phyloP scores from a whole-genome alignment of 192 early-diverging fungal genomes.

The Ambispora gerdemannii region DNA sequence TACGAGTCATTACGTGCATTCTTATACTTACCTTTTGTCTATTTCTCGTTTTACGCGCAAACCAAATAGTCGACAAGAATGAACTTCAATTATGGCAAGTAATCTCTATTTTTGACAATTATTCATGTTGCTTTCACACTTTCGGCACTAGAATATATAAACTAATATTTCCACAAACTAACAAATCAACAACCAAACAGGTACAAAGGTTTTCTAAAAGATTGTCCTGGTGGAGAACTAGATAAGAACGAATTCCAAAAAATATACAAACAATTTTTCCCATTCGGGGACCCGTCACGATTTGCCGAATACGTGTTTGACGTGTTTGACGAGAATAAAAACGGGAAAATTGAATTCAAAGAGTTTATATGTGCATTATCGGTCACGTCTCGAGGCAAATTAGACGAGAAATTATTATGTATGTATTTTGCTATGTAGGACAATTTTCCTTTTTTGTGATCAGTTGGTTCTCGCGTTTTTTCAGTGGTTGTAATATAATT shows the following conservation, averaged over 20 bases:
- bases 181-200: too few species aligned
- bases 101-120: background rate
- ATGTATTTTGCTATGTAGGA: conserved; percentile 33
- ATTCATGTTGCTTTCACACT: too few species aligned
- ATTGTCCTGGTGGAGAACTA: conserved; percentile 83
- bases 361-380: conserved; percentile 88
- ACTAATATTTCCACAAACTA: too few species aligned
- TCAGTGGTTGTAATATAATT: too few species aligned
- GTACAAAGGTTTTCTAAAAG: conserved; percentile 93
- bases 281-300: conserved; percentile 88
- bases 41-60: background rate
- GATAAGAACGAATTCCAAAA: conserved; percentile 84
- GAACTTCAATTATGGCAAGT: conserved; percentile 90
- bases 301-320: conserved; percentile 92
- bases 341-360: conserved; percentile 86
- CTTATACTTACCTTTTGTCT: background rate
- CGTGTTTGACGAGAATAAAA: conserved; percentile 88
- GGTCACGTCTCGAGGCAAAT: conserved; percentile 74
- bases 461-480: conserved; percentile 14
- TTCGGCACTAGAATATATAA: too few species aligned
- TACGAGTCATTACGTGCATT: background rate
- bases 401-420: conserved; percentile 86
- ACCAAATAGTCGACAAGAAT: conserved; percentile 73
- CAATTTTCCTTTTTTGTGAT: conserved; percentile 26
- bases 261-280: conserved; percentile 95